These are phyloP conservation scores for Suhomyces anneliseae DNA, from an alignment of 1,139 yeast species.

Conservation along the genomic window DNA sequence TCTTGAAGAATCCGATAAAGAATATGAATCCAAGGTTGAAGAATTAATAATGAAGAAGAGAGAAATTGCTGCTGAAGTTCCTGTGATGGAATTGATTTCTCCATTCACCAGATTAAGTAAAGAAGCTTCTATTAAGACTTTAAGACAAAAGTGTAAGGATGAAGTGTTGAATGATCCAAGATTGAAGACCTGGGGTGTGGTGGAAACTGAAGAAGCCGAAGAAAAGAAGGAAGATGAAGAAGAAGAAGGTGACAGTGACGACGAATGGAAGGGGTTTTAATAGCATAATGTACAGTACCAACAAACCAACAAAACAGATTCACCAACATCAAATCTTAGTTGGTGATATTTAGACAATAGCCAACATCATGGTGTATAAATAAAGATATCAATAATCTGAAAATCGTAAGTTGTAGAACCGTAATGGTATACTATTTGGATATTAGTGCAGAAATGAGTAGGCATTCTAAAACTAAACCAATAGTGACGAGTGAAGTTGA, in stretches of 20 bases:
- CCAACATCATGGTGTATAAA: too few relatives aligned
- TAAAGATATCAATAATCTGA: too few relatives aligned
- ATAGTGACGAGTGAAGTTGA: too few relatives aligned
- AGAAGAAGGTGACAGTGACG: constrained; percentile 19
- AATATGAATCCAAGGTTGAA: constrained; percentile 27
- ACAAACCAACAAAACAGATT: too few relatives aligned
- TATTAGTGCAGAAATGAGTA: too few relatives aligned
- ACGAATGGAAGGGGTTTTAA: constrained; percentile 55
- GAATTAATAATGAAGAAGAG: constrained; percentile 25
- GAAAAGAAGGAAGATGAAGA: constrained; percentile 19
- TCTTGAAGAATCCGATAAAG: constrained; percentile 30
- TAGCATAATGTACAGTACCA: constrained; percentile 7
- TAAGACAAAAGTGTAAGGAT: constrained; percentile 62
- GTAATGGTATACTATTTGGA: too few relatives aligned
- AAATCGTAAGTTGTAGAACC: too few relatives aligned
- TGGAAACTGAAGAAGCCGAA: constrained; percentile 26
- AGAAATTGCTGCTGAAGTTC: constrained; percentile 45
- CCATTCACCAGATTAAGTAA: constrained; percentile 59
- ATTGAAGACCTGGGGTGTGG: constrained; percentile 64
- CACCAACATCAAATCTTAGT: too few relatives aligned
- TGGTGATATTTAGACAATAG: too few relatives aligned
- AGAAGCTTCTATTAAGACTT: constrained; percentile 56
- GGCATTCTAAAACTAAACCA: too few relatives aligned
- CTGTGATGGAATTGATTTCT: constrained; percentile 52
- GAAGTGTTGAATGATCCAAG: constrained; percentile 69